These are phyloP conservation scores for Saccharomyces hybrid DNA, from an alignment of 1,139 yeast species.

Conservation along the genomic window DNA sequence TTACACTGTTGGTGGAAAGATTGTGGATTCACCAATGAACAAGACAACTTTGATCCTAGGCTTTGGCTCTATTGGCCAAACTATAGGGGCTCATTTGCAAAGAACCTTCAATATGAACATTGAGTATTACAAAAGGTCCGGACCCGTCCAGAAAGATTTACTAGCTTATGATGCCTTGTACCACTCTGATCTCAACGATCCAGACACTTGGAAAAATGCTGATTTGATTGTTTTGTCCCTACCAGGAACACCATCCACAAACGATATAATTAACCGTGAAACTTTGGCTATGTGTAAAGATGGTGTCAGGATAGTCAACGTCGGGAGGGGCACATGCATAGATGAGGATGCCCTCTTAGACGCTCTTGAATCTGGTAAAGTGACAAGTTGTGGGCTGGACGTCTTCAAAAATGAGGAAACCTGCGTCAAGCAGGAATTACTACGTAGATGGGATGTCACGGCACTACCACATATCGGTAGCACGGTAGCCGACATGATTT, in stretches of 20 bases:
- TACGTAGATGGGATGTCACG: conserved; percentile 57
- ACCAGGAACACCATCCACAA: conserved; percentile 58
- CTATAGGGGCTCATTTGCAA: conserved; percentile 50
- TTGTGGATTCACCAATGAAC: conserved; percentile 46
- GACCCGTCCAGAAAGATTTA: conserved; percentile 34
- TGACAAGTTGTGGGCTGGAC: conserved; percentile 71
- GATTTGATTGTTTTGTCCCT: conserved; percentile 63
- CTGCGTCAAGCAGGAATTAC: conserved; percentile 42
- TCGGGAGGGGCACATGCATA: conserved; percentile 70
- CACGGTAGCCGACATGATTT: conserved; percentile 45
- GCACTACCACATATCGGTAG: conserved; percentile 75
- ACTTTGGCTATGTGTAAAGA: conserved; percentile 42
- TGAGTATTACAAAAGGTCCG: conserved; percentile 52
- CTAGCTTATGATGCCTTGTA: conserved; percentile 34
- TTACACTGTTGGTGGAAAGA: conserved; percentile 45
- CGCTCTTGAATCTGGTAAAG: conserved; percentile 61
- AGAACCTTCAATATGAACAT: conserved; percentile 57
- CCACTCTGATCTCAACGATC: conserved; percentile 34
- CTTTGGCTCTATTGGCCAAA: conserved; percentile 69
- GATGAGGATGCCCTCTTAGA: conserved; percentile 65
- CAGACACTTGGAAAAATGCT: conserved; percentile 34
- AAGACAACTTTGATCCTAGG: conserved; percentile 66
- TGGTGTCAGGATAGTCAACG: conserved; percentile 62
- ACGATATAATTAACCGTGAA: conserved; percentile 45
- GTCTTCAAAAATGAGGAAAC: conserved; percentile 68